Conservation (phyloP, 2,329 filamentous ascomycete genomes). For the Aspergillus chevalieri region DNA sequence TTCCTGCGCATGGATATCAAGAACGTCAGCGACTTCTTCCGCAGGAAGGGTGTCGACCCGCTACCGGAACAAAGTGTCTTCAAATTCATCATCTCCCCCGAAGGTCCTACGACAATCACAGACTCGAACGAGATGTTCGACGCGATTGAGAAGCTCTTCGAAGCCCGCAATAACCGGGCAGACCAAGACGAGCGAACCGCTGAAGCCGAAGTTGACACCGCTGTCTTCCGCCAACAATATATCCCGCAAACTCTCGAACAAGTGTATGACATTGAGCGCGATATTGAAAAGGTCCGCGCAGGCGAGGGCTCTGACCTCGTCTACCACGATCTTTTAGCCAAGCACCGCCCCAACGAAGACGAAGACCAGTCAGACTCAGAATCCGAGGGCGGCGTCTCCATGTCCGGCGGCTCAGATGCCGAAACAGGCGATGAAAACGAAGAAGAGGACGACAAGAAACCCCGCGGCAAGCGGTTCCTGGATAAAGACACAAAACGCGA, state of each 20-base stretch:
- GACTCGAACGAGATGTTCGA: conserved; percentile 51
- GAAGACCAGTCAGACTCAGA: conserved; percentile 31
- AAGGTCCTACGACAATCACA: conserved; percentile 40
- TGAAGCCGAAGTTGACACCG: conserved; percentile 67
- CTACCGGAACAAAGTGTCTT: conserved; percentile 76
- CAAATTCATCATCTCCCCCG: conserved; percentile 66
- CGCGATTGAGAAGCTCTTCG: conserved; percentile 62
- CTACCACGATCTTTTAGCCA: conserved; percentile 77
- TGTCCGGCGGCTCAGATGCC: conserved; percentile 22
- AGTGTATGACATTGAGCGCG: conserved; percentile 92
- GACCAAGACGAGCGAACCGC: conserved; percentile 49
- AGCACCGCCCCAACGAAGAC: conserved; percentile 42
- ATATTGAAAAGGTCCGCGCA: conserved; percentile 68
- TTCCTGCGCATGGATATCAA: conserved; percentile 98
- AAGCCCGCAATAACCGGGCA: conserved; percentile 45
- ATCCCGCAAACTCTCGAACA: conserved; percentile 94
- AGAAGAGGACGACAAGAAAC: conserved; percentile 46
- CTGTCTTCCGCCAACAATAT: conserved; percentile 92
- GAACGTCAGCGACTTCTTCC: conserved; percentile 91
- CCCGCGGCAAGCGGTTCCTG: conserved; percentile 77
- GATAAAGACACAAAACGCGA: conserved; percentile 85
- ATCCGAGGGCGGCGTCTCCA: conserved; percentile 29
- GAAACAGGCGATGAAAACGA: conserved; percentile 47
- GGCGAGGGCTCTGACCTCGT: conserved; percentile 72
- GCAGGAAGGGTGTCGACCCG: conserved; percentile 72